Base-by-base conservation (phyloP, 1,284 basidiomycete genomes). In the Anthracocystis panici-leucophaei region DNA sequence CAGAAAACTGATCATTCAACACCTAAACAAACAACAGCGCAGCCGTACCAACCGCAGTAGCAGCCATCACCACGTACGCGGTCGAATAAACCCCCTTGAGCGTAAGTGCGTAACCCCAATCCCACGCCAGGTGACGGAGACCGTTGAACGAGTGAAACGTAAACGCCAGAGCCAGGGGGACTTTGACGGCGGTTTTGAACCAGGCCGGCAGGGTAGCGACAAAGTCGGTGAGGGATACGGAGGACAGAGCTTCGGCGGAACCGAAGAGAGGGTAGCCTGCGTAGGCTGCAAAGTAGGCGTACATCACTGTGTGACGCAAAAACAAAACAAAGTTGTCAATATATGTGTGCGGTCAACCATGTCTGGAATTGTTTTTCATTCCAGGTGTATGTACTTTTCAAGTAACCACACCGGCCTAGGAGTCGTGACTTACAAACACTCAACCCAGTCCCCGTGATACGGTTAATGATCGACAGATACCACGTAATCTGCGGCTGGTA, bases 401-500 rank as follows among this genome's bases (percentile, higher is more conserved):
- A n/a, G n/a, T n/a, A n/a, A n/a, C n/a, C n/a, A n/a, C n/a, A n/a
- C n/a, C n/a, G n/a, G n/a, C n/a, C n/a, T n/a, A n/a, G 41, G 14
- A 33, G n/a, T n/a, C 29, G 44, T 35, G 33, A 81, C 80, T 71
- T 69, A 74, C 78, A 59, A 27, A 66, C 76, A 40, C 88, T 67
- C 57, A 99, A 88, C 11, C 88, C 93, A 23, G 87, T 89, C 66
- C 97, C 96, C 7, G 94, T 93, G 51, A 90, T 86, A 86, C 96
- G 92, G 88, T 98, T 92, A 33, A 89, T 89, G 82, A 96, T 94
- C 16, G 94, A 97, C 3, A 87, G 89, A 61, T 91, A 41, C 93
- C 93, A 97, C 46, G 96, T 98, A 50, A 89, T 78, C 86, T 97
- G 95, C 21, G 94, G 94, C 86, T 97, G 93, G 88, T 98, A 99